phyloP scores from a whole-genome alignment of 768 basidiomycete genomes.

The Inosperma sp. region DNA sequence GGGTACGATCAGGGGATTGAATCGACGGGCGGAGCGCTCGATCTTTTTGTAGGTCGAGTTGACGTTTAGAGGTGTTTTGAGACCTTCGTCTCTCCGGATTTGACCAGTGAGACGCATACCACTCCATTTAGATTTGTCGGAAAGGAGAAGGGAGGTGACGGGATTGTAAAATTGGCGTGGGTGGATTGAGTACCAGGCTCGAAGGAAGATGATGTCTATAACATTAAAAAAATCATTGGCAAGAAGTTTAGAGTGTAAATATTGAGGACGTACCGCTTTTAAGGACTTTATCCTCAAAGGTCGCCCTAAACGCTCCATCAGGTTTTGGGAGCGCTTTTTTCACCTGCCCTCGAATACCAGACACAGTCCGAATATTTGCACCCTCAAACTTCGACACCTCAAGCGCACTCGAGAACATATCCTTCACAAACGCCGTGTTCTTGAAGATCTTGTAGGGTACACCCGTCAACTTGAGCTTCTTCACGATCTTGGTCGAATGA shows the following conservation, averaged over 20 bases:
- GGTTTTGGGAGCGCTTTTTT: conserved; percentile 96
- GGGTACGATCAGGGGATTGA: conserved; percentile 86
- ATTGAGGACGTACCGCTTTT: conserved; percentile 72
- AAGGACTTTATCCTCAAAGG: conserved; percentile 96
- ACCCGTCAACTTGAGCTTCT: conserved; percentile 96
- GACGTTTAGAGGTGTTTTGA: conserved; percentile 74
- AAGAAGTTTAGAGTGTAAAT: not conserved
- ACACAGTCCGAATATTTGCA: conserved; percentile 92
- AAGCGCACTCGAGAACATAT: conserved; percentile 91
- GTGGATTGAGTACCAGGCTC: conserved; percentile 95
- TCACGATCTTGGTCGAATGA: conserved; percentile 90
- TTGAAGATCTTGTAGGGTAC: conserved; percentile 97
- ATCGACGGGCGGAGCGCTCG: conserved; percentile 74
- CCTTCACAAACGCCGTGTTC: conserved; percentile 96
- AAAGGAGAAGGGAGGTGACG: conserved; percentile 83
- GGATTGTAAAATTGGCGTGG: conserved; percentile 97
- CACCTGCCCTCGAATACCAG: conserved; percentile 92
- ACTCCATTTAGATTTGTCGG: conserved; percentile 77
- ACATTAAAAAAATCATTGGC: conserved; percentile 2
- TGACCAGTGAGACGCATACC: conserved; percentile 97
- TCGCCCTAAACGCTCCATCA: conserved; percentile 91
- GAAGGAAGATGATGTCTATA: conserved; percentile 87
- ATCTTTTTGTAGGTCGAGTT: conserved; percentile 89
- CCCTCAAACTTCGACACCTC: conserved; percentile 99
- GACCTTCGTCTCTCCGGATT: conserved; percentile 77